Conservation (phyloP, 2,329 filamentous ascomycete genomes). For the Arthrobotrys sphaeroides region DNA sequence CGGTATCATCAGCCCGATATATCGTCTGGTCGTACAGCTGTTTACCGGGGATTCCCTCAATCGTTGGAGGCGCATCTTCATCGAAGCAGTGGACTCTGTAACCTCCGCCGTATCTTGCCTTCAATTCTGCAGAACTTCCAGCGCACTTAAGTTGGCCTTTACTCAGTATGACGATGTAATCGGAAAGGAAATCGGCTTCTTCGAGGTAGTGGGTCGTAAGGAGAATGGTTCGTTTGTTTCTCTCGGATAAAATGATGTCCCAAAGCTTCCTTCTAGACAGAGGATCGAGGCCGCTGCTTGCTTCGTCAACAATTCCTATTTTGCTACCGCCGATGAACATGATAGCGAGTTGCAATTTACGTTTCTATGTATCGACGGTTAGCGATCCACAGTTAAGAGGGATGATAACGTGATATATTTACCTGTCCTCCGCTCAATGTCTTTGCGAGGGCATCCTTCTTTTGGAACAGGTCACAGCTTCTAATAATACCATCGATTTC, state of each 20-base stretch:
- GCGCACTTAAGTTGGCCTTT: conserved; percentile 83
- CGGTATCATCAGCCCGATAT: conserved; percentile 76
- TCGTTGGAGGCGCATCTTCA: conserved; percentile 63
- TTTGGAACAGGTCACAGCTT: conserved; percentile 78
- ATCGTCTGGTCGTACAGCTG: conserved; percentile 75
- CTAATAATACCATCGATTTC: conserved; percentile 72
- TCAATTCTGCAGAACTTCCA: conserved; percentile 85
- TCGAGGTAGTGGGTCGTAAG: conserved; percentile 94
- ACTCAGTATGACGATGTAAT: conserved; percentile 87
- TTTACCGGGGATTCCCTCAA: conserved; percentile 69
- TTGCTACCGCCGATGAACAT: conserved; percentile 91
- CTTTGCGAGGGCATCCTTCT: conserved; percentile 75
- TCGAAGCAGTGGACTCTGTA: conserved; percentile 82
- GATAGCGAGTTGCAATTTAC: conserved; percentile 91
- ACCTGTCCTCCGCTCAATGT: conserved; percentile 85
- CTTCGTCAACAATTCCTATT: conserved; percentile 91
- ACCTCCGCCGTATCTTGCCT: conserved; percentile 81
- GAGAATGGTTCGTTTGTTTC: conserved; percentile 82
- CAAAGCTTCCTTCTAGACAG: conserved; percentile 88
- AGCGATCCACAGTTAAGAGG: not conserved
- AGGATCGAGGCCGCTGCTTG: conserved; percentile 87
- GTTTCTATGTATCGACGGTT: conserved; percentile 66
- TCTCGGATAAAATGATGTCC: conserved; percentile 88
- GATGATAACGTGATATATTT: not conserved
- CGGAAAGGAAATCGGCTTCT: conserved; percentile 87